A percentile compares a stretch with the other conserved stretches of the same genome.
These are phyloP conservation scores for Trichosporon faecale DNA, from an alignment of 1,284 basidiomycete species.

Conservation along the genomic window DNA sequence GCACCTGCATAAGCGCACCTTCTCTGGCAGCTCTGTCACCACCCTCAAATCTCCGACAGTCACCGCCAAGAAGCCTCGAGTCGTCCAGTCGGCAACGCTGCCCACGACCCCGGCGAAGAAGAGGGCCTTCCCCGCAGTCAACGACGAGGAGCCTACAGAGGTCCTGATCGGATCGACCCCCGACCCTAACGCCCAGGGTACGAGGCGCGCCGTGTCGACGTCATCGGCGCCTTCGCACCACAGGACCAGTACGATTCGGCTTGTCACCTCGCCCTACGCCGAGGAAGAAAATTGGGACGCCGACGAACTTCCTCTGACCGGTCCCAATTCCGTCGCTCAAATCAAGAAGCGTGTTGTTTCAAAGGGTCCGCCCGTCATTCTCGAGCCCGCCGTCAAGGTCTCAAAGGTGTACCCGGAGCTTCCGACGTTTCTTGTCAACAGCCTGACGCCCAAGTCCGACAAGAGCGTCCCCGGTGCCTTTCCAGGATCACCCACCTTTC, in stretches of 20 bases:
- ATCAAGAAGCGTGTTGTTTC: constrained; percentile 33
- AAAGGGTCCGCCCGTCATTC: background rate
- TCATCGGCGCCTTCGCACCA: constrained; percentile 29
- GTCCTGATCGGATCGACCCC: background rate
- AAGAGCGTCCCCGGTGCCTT: constrained; percentile 25
- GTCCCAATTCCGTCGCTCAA: constrained; percentile 23
- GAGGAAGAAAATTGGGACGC: constrained; percentile 15
- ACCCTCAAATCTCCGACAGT: constrained; percentile 11
- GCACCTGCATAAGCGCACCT: constrained; percentile 12
- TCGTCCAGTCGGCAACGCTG: background rate
- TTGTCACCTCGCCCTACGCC: constrained; percentile 36
- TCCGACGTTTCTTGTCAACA: background rate
- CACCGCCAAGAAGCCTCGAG: background rate
- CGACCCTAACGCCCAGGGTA: background rate
- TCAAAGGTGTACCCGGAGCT: background rate
- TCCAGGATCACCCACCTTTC: constrained; percentile 14
- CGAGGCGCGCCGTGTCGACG: constrained; percentile 1
- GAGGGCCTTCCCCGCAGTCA: constrained; percentile 1
- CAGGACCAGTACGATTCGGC: constrained; percentile 42
- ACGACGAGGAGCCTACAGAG: background rate
- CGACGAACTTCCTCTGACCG: constrained; percentile 41
- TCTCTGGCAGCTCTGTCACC: constrained; percentile 13
- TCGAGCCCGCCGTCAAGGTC: constrained; percentile 1
- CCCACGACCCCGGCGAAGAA: background rate
- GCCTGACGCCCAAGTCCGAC: background rate